Percentiles rank a stretch among this genome's conserved stretches.
phyloP scores from a whole-genome alignment of 768 basidiomycete species.

The Leccinum subgranulosum region DNA sequence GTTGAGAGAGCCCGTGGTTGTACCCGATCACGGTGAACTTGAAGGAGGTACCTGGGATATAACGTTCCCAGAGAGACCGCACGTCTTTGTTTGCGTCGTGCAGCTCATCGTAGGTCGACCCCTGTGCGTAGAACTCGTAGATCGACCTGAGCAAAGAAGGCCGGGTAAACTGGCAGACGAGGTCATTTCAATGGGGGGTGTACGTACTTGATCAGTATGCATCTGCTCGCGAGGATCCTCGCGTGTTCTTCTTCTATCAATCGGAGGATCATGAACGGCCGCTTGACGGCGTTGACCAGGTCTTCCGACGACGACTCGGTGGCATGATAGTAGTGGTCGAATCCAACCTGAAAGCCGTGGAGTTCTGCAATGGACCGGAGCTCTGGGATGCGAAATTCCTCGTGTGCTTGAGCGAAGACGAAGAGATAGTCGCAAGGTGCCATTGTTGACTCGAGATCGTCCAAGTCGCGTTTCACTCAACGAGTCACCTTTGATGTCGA shows the following conservation, averaged over 20 bases:
- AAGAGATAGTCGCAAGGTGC: conserved; percentile 48
- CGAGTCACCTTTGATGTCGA: conserved; percentile 14
- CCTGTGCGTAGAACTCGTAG: conserved; percentile 76
- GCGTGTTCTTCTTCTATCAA: conserved; percentile 75
- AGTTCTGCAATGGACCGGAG: conserved; percentile 75
- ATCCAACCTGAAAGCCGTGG: conserved; percentile 56
- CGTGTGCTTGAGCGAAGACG: conserved; percentile 77
- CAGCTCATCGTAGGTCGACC: conserved; percentile 62
- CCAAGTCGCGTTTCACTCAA: neutral
- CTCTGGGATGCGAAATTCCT: conserved; percentile 83
- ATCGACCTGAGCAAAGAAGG: conserved; percentile 49
- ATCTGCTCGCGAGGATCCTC: conserved; percentile 64
- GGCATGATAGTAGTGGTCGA: conserved; percentile 37
- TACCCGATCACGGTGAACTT: conserved; percentile 74
- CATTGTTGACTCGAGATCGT: conserved; percentile 8
- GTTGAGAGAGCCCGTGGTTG: conserved; percentile 70
- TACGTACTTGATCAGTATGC: conserved; percentile 79
- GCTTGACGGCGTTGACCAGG: conserved; percentile 42
- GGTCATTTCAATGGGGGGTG: too few species aligned
- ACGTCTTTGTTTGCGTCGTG: conserved; percentile 52
- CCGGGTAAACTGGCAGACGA: neutral
- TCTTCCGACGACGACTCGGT: conserved; percentile 28
- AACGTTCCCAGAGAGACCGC: conserved; percentile 52
- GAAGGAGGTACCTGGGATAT: conserved; percentile 69
- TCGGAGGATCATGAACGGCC: conserved; percentile 73